Evolutionary conservation across 2,329 filamentous ascomycete species (phyloP).

Genomic region (Apiospora sp.): DNA sequence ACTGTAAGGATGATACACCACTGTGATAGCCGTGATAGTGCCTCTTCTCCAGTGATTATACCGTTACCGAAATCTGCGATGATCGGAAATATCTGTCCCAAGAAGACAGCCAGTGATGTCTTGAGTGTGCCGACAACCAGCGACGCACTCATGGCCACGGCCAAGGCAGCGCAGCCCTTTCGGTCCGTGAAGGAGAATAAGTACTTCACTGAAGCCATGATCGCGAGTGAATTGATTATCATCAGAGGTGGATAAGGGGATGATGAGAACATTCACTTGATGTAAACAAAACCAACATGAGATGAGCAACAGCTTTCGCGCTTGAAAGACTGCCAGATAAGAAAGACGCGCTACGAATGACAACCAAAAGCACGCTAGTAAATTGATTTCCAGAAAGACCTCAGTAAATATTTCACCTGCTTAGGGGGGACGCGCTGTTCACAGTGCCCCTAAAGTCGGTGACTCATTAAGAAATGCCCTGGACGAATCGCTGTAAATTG

Average conservation of each 20-base stretch:
- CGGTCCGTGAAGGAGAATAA: conserved; percentile 79
- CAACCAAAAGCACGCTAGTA: neutral
- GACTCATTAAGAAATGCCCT: neutral
- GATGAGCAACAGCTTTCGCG: neutral
- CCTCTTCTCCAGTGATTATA: conserved; percentile 52
- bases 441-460: neutral
- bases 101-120: conserved; percentile 72
- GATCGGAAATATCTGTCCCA: conserved; percentile 77
- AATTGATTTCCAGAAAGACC: neutral
- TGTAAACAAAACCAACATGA: neutral
- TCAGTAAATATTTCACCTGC: neutral
- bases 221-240: neutral
- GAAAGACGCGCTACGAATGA: neutral
- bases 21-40: conserved; percentile 63
- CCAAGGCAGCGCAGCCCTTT: conserved; percentile 63
- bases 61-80: conserved; percentile 73
- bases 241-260: neutral
- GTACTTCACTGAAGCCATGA: conserved; percentile 36
- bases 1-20: conserved; percentile 70
- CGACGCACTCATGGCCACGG: conserved; percentile 63
- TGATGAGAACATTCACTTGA: neutral
- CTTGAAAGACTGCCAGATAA: neutral
- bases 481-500: conserved; percentile 11
- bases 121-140: conserved; percentile 67
- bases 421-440: neutral